A percentile compares a stretch with the other conserved stretches of the same genome.
Evolutionary conservation across 108 stramenopile genomes (phyloP).

Genomic region (Cyclotella sp.): DNA sequence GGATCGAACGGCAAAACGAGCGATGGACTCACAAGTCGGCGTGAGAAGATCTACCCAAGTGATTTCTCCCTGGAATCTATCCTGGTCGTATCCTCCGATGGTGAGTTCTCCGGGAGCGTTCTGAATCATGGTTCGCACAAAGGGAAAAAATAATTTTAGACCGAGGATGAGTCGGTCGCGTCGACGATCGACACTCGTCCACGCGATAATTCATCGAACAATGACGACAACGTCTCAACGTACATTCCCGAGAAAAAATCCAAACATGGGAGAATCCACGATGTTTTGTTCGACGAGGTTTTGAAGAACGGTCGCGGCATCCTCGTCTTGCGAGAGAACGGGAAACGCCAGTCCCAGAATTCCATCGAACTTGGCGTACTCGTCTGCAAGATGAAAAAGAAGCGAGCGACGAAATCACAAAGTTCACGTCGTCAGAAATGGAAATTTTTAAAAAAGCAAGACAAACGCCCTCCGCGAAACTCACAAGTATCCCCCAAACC

Average conservation of each 20-base stretch:
- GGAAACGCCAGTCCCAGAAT: slow-evolving; percentile 97
- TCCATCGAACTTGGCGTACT: slow-evolving; percentile 94
- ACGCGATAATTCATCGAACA: too few relatives aligned
- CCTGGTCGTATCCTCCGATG: slow-evolving; percentile 93
- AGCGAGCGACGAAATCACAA: background rate
- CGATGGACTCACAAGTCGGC: slow-evolving; percentile 39
- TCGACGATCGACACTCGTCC: too few relatives aligned
- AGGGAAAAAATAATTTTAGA: too few relatives aligned
- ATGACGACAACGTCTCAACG: too few relatives aligned
- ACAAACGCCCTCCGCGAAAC: too few relatives aligned
- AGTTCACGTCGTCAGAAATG: background rate
- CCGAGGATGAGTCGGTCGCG: too few relatives aligned
- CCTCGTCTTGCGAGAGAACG: slow-evolving; percentile 78
- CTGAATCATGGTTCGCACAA: too few relatives aligned
- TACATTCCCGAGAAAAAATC: slow-evolving; percentile 94
- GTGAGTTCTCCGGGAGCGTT: slow-evolving; percentile 91
- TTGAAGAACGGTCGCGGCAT: slow-evolving; percentile 87
- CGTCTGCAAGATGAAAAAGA: slow-evolving; percentile 28
- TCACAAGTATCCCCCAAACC: slow-evolving; percentile 95
- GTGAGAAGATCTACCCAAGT: slow-evolving; percentile 73
- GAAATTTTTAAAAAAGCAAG: too few relatives aligned
- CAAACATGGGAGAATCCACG: slow-evolving; percentile 81
- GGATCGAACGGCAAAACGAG: too few relatives aligned
- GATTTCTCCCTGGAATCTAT: slow-evolving; percentile 67
- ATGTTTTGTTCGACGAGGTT: slow-evolving; percentile 83